Evolutionary conservation across 75 land plant species (phyloP), one percentile per base, ranked within the genome.

Genomic region (Adiantum capillusveneris): DNA sequence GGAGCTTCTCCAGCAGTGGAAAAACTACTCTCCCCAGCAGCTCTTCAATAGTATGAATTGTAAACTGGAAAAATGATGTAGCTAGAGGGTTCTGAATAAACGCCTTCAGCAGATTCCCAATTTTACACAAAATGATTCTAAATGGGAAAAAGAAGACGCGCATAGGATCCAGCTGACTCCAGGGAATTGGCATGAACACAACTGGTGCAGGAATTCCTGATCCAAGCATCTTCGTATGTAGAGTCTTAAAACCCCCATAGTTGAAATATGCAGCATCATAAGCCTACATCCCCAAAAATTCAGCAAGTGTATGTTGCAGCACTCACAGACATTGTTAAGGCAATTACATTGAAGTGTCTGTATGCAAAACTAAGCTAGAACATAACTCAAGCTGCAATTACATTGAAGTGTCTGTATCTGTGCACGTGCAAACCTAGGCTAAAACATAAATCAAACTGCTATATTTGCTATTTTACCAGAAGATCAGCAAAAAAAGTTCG

Each of bases 221-320:
- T 6, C 79, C 75, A 12, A 71, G 58, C 84, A 93, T 80, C 71
- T 70, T 88, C 49, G 81, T 48, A 56, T 79, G 85, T 31, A 88
- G 65, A 1, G 75, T 78, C 74, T 88, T 89, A 66, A 85, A 88
- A 9, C 98, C 94, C 54, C 98, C 98, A 63, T 74, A 76, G 49
- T 80, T 78, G 54, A 79, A 81, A 60, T 77, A 83, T 13, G 71
- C 72, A 46, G 65, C 66, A 42, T 93, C 83, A 62, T 70, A 69
- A 69, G 59, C 83, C 88, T 83, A 74, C 36, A 73, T 11, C 9
- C 9, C 7, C 37, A 34, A 34, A 34, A 5, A 34, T 34, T 9
- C 37, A 34, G 9, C 37, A 34, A 5, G n/a, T n/a, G n/a, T n/a
- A n/a, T n/a, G n/a, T n/a, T n/a, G n/a, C n/a, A n/a, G n/a, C n/a